Evolutionary conservation across 139 green algal genomes (phyloP), one percentile per base, ranked within the genome.

Genomic region (Medakamo hakoo): DNA sequence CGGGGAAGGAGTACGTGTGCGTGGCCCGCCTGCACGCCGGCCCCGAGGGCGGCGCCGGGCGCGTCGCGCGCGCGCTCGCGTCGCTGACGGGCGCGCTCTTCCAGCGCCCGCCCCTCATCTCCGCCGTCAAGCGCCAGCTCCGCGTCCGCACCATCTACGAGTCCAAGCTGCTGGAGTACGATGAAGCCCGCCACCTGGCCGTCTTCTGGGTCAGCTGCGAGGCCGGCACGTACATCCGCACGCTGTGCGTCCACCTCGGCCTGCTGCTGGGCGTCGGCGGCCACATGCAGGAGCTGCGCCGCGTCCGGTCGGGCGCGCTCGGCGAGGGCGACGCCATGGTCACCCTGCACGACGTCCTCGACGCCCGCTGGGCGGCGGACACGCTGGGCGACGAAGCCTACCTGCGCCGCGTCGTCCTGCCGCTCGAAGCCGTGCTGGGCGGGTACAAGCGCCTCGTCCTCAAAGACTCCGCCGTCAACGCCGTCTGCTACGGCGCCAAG

Each of bases 401-500:
- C 79, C 74, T 98, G 62, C 79, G 90, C 3, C 74, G 90, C 27
- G 81, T 87, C 19, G 79, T 98, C 60, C 95, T 97, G 91, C 91
- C 91, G 1, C 78, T 98, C 32, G 92, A 99, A 82, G 68, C 83
- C 16, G 78, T 99, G 40, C 86, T 99, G 2, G 95, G 83, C 23
- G 89, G 71, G 65, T 96, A 88, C 82, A 99, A 99, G 80, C 82
- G 93, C 21, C 31, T 94, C 16, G 93, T 99, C 58, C 84, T 98
- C 26, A 99, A 99, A 80, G 93, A 99, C 80, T 85, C 66, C 22
- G 91, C 93, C 0, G 83, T 99, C 21, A 98, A 99, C 65, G 93
- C 93, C n/a, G 82, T 99, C 66, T 98, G 93, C 84, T 99, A 98
- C 65, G 93, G 93, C 29, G 93, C 93, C 59, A 98, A 98, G 78